A percentile compares a stretch with the other conserved stretches of the same genome.
Conservation (phyloP, 495 filamentous ascomycete species). For the Pseudomonodictys pantanalensis region DNA sequence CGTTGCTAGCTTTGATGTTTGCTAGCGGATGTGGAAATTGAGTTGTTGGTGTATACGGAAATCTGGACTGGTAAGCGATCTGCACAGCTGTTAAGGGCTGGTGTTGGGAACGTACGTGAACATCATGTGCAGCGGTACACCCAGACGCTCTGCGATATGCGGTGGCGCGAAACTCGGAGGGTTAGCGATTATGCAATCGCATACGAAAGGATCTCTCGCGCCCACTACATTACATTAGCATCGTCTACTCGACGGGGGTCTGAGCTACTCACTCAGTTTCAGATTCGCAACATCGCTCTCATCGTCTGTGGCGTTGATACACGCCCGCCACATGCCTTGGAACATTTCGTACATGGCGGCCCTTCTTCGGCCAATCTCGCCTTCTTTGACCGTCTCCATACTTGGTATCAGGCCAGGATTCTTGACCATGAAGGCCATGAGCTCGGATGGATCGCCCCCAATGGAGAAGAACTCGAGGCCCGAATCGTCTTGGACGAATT, state of each 20-base stretch:
- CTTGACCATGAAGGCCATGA: conserved; percentile 83
- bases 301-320: conserved; percentile 46
- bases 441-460: conserved; percentile 67
- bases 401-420: conserved; percentile 69
- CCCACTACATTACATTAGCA: conserved; percentile 36
- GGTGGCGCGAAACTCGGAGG: conserved; percentile 42
- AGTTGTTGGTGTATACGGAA: conserved; percentile 41
- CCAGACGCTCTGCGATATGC: conserved; percentile 43
- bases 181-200: conserved; percentile 45
- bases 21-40: conserved; percentile 45
- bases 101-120: conserved; percentile 35
- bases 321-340: conserved; percentile 44
- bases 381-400: conserved; percentile 60
- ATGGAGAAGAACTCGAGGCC: conserved; percentile 70
- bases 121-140: conserved; percentile 45
- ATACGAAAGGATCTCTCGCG: conserved; percentile 38
- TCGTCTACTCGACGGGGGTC: conserved; percentile 35
- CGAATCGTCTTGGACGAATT: conserved; percentile 62
- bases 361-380: conserved; percentile 60
- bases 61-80: conserved; percentile 22
- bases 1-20: conserved; percentile 43
- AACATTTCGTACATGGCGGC: conserved; percentile 56
- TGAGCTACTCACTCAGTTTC: conserved; percentile 46
- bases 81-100: not conserved
- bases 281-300: conserved; percentile 51